phyloP scores from a whole-genome alignment of 768 basidiomycete genomes.

The Phanerochaete carnosa region DNA sequence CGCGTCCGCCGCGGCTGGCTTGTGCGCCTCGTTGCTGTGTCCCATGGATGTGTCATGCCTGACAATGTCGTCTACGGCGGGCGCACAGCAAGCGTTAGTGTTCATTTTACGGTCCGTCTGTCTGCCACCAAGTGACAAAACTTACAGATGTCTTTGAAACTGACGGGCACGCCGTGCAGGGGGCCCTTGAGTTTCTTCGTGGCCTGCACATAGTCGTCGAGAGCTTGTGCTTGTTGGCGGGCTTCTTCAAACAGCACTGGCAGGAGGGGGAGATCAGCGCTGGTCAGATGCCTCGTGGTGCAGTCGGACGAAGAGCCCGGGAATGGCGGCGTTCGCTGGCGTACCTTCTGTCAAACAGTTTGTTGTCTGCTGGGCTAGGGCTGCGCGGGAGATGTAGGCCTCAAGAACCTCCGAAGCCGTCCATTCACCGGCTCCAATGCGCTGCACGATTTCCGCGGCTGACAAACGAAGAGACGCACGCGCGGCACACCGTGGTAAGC shows the following conservation, averaged over 20 bases:
- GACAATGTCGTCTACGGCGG: slow-evolving; percentile 47
- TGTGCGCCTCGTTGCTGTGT: slow-evolving; percentile 62
- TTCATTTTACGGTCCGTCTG: not conserved
- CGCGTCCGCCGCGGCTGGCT: slow-evolving; percentile 57
- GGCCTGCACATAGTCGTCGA: slow-evolving; percentile 62
- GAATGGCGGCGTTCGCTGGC: slow-evolving; percentile 6
- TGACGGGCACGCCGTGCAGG: slow-evolving; percentile 78
- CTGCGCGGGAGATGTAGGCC: slow-evolving; percentile 42
- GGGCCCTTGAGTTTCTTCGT: slow-evolving; percentile 60
- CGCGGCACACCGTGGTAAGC: not conserved
- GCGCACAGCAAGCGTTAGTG: not conserved
- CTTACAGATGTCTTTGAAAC: slow-evolving; percentile 73
- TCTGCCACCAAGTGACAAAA: not conserved
- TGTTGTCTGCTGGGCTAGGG: slow-evolving; percentile 56
- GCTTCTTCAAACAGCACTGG: slow-evolving; percentile 75
- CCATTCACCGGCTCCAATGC: slow-evolving; percentile 39
- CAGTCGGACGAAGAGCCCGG: not conserved
- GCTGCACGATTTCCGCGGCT: slow-evolving; percentile 44
- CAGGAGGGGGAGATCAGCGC: not conserved
- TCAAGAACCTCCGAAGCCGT: slow-evolving; percentile 45
- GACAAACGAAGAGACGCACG: not conserved
- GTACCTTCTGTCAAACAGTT: slow-evolving; percentile 82
- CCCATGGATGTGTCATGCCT: slow-evolving; percentile 69
- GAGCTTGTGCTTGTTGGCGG: slow-evolving; percentile 51
- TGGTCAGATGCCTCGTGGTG: not conserved